Conservation (phyloP, 495 filamentous ascomycete species). For the Evansstolkia leycettana region DNA sequence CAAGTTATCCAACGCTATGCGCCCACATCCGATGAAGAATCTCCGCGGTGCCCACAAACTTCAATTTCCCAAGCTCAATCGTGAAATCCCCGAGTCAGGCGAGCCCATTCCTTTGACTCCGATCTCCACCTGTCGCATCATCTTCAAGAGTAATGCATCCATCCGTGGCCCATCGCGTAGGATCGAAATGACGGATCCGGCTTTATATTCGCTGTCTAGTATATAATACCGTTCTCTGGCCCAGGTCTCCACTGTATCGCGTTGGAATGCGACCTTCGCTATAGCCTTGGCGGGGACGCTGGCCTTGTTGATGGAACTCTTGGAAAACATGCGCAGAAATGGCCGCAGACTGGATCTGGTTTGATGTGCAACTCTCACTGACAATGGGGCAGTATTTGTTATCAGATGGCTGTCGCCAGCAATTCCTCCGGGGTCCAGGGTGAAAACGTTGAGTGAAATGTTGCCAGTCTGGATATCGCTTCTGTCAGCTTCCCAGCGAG, state of each 20-base stretch:
- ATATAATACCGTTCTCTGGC: constrained; percentile 29
- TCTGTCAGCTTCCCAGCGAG: background rate
- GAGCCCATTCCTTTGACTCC: constrained; percentile 19
- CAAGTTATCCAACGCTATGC: too few relatives aligned
- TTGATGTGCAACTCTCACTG: constrained; percentile 22
- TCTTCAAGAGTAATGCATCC: constrained; percentile 17
- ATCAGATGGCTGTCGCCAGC: constrained; percentile 17
- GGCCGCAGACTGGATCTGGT: constrained; percentile 26
- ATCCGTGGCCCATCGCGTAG: constrained; percentile 19
- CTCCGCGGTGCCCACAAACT: background rate
- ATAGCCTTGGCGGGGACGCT: constrained; percentile 29
- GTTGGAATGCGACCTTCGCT: constrained; percentile 27
- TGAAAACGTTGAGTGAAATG: constrained; percentile 28
- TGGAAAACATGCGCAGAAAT: constrained; percentile 26
- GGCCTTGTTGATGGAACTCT: constrained; percentile 27
- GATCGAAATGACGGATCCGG: constrained; percentile 25
- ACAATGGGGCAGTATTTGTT: constrained; percentile 14
- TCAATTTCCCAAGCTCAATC: background rate
- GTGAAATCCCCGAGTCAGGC: constrained; percentile 3
- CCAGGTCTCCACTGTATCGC: constrained; percentile 19
- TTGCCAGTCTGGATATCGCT: constrained; percentile 17
- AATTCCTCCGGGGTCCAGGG: constrained; percentile 28
- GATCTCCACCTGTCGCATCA: constrained; percentile 24
- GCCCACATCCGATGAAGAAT: too few relatives aligned
- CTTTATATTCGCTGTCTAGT: constrained; percentile 26